Conservation (phyloP, 179 eudicot species). For the Actinidia chinensis region DNA sequence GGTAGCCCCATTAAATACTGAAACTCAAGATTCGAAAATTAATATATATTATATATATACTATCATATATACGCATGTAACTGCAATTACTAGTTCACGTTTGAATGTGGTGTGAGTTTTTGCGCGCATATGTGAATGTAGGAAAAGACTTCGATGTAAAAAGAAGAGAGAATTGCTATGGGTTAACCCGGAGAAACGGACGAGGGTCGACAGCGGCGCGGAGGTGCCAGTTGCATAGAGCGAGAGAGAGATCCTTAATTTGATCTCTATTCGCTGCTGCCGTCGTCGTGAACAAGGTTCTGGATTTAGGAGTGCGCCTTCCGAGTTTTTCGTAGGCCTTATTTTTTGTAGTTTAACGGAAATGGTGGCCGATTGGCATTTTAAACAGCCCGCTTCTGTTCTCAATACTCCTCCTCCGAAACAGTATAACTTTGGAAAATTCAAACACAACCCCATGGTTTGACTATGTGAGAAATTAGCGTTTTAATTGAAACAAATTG, state of each 20-base stretch:
- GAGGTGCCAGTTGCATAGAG: neutral
- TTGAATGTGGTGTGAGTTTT: too few species aligned
- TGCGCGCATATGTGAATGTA: too few species aligned
- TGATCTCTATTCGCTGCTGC: neutral
- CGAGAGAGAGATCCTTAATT: neutral
- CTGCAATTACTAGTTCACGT: too few species aligned
- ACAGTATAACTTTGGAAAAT: too few species aligned
- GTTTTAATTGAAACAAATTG: too few species aligned
- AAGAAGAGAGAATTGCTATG: neutral
- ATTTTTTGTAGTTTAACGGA: neutral
- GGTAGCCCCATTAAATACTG: slow-evolving; percentile 48
- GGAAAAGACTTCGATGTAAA: neutral
- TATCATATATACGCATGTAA: neutral
- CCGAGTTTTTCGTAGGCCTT: too few species aligned
- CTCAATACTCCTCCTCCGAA: too few species aligned
- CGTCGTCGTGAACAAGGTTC: neutral
- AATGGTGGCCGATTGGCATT: neutral
- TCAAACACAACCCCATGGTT: too few species aligned
- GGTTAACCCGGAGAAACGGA: neutral
- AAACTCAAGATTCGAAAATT: neutral
- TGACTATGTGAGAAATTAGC: too few species aligned
- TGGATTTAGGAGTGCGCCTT: slow-evolving; percentile 9
- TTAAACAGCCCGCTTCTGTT: too few species aligned
- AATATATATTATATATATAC: too few species aligned
- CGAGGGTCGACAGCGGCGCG: neutral